Conservation (phyloP, 495 filamentous ascomycete species). For the Opeltia flavorubescens region DNA sequence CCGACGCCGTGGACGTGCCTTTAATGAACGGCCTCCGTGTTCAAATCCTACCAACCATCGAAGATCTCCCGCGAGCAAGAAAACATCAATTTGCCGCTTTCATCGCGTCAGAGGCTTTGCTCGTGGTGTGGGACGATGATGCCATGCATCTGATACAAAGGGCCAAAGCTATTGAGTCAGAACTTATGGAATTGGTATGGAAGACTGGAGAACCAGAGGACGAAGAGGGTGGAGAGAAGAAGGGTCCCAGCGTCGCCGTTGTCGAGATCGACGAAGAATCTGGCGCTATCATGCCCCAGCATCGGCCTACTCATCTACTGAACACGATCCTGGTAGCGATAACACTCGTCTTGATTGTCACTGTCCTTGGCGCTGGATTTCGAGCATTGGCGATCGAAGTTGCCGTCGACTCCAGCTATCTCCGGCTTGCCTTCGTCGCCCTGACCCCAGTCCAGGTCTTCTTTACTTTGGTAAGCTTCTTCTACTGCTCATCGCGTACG, state of each 20-base stretch:
- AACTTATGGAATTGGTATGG: constrained; percentile 64
- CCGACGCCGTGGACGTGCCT: constrained; percentile 59
- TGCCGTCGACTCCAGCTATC: constrained; percentile 44
- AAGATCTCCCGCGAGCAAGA: constrained; percentile 49
- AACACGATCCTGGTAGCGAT: constrained; percentile 53
- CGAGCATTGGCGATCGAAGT: constrained; percentile 53
- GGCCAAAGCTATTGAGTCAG: constrained; percentile 54
- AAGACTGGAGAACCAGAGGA: constrained; percentile 32
- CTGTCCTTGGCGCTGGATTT: constrained; percentile 52
- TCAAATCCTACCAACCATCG: constrained; percentile 56
- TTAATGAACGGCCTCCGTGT: constrained; percentile 59
- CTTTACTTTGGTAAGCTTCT: constrained; percentile 45
- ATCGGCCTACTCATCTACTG: constrained; percentile 47
- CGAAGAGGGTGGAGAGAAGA: constrained; percentile 38
- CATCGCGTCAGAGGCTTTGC: constrained; percentile 48
- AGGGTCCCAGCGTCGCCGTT: constrained; percentile 24
- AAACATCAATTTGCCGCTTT: constrained; percentile 70
- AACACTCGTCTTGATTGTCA: constrained; percentile 46
- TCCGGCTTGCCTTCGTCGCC: constrained; percentile 45
- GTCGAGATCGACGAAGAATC: constrained; percentile 54
- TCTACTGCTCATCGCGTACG: not conserved
- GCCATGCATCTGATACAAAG: constrained; percentile 49
- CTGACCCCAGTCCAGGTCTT: constrained; percentile 60
- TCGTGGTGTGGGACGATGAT: constrained; percentile 70
- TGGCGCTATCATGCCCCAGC: constrained; percentile 47